Conservation (phyloP, 164 flowering plant genomes). For the Nelumbo lutea region DNA sequence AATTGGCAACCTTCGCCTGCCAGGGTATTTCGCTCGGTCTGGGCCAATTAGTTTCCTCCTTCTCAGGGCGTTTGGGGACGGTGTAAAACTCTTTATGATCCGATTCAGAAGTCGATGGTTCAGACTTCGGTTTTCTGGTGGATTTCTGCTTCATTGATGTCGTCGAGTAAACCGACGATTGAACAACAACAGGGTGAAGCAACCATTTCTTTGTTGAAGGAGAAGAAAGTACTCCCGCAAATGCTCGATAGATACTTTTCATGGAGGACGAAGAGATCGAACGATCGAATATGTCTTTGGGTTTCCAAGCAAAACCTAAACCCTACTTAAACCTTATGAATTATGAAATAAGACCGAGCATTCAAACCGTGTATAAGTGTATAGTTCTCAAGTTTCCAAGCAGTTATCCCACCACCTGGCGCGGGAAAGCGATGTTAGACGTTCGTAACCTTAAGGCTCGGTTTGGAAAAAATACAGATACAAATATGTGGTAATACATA, state of each 20-base stretch:
- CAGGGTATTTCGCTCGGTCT: constrained; percentile 57
- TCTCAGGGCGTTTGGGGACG: neutral
- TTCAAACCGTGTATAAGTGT: no score
- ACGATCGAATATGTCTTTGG: neutral
- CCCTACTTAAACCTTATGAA: no score
- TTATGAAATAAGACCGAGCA: no score
- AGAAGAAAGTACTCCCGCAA: constrained; percentile 8
- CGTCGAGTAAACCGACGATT: neutral
- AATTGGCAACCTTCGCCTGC: constrained; percentile 56
- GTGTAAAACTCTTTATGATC: neutral
- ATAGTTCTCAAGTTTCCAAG: no score
- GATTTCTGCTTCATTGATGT: neutral
- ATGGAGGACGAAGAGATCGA: neutral
- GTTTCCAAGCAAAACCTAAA: no score
- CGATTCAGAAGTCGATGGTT: neutral
- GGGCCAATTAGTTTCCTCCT: constrained; percentile 22
- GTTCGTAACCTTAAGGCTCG: no score
- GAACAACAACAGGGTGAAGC: constrained; percentile 3
- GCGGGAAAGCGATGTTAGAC: no score
- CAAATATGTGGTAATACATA: no score
- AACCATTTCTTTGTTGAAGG: constrained; percentile 4
- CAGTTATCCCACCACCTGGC: no score
- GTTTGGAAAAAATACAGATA: no score
- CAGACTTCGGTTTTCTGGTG: constrained; percentile 2
- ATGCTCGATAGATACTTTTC: constrained; percentile 12